phyloP scores from a whole-genome alignment of 306 rosid genomes.

The Cucurbita maxima region DNA sequence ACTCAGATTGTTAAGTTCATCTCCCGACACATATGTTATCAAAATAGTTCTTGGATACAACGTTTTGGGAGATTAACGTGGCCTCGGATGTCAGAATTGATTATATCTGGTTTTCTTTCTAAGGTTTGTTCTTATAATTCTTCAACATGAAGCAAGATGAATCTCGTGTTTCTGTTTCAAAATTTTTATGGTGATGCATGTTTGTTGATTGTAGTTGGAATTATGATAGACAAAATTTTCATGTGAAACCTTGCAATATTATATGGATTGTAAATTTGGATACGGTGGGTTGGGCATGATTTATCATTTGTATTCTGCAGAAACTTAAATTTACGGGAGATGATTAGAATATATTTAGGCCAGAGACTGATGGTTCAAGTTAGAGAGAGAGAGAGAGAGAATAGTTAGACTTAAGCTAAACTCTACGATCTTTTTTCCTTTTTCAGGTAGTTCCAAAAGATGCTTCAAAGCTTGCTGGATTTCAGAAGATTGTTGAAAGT shows the following conservation, averaged over 20 bases:
- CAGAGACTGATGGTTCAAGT: not conserved
- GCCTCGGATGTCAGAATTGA: conserved; percentile 83
- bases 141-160: not conserved
- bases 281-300: not conserved
- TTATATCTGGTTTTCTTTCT: conserved; percentile 72
- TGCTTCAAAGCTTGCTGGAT: conserved; percentile 84
- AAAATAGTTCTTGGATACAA: conserved; percentile 53
- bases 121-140: conserved; percentile 38
- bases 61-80: conserved; percentile 80
- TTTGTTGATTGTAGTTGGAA: not conserved
- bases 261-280: not conserved
- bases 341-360: not conserved
- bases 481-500: conserved; percentile 57
- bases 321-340: not conserved
- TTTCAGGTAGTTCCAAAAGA: conserved; percentile 91
- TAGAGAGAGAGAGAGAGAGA: not conserved
- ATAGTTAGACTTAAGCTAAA: not conserved
- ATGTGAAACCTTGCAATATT: not conserved
- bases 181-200: not conserved
- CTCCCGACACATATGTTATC: conserved; percentile 39
- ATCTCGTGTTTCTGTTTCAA: not conserved
- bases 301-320: not conserved
- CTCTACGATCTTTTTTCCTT: not conserved
- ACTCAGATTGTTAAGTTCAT: conserved; percentile 47
- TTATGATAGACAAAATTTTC: not conserved